Percentiles rank a stretch among this genome's conserved stretches.
phyloP scores from a whole-genome alignment of 2,329 filamentous ascomycete species.

The Lachnellula arida region DNA sequence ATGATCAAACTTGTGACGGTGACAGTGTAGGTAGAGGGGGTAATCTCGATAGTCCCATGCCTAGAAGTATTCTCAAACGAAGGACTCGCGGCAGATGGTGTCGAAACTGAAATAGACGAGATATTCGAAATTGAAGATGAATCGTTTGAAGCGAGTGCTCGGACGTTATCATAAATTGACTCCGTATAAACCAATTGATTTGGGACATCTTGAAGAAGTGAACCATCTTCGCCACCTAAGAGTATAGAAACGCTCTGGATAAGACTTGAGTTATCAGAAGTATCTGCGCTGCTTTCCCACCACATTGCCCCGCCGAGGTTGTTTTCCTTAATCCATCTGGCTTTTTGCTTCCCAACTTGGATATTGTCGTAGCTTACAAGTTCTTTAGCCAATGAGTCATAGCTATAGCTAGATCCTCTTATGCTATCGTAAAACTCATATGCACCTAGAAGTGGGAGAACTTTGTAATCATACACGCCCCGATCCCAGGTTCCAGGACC shows the following conservation, averaged over 20 bases:
- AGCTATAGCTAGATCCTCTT: slow-evolving; percentile 65
- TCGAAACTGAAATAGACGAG: too few relatives aligned
- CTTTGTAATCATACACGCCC: slow-evolving; percentile 77
- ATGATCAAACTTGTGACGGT: too few relatives aligned
- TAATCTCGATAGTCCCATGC: too few relatives aligned
- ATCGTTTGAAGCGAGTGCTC: background rate
- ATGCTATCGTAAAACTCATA: slow-evolving; percentile 51
- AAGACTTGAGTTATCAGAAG: slow-evolving; percentile 54
- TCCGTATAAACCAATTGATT: slow-evolving; percentile 3
- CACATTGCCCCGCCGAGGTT: slow-evolving; percentile 75
- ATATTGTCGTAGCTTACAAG: slow-evolving; percentile 64
- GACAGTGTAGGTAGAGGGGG: too few relatives aligned
- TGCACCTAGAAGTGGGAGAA: slow-evolving; percentile 56
- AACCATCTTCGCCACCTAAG: background rate
- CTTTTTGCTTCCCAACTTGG: slow-evolving; percentile 31
- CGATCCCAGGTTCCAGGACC: slow-evolving; percentile 66
- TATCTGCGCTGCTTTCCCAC: slow-evolving; percentile 75
- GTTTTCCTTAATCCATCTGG: slow-evolving; percentile 28
- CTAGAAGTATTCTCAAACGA: too few relatives aligned
- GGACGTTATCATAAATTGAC: slow-evolving; percentile 1
- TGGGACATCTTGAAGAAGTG: background rate
- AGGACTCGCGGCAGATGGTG: too few relatives aligned
- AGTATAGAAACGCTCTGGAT: slow-evolving; percentile 35
- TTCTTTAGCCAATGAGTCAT: slow-evolving; percentile 51
- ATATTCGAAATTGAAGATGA: background rate